These are phyloP conservation scores for Buxus sempervirens DNA, from an alignment of 164 flowering plant species.

Conservation along the genomic window DNA sequence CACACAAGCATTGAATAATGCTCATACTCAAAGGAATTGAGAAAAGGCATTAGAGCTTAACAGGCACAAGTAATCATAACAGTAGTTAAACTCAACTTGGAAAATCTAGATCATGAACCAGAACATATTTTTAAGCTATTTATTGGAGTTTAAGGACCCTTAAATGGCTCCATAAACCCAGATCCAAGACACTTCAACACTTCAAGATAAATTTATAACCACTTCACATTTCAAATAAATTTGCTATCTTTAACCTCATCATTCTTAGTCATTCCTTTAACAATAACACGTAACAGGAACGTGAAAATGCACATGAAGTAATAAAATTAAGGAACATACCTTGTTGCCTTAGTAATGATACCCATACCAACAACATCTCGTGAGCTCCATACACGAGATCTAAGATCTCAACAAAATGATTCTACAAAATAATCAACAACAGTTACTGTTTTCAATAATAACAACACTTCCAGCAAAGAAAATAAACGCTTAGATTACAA, in stretches of 20 bases:
- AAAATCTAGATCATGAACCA: too few relatives aligned
- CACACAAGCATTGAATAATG: not conserved
- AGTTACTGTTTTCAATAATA: not conserved
- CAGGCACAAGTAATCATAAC: too few relatives aligned
- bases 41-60: not conserved
- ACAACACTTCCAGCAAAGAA: too few relatives aligned
- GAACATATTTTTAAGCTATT: too few relatives aligned
- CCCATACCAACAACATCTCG: conserved; percentile 48
- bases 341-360: conserved; percentile 62
- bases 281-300: not conserved
- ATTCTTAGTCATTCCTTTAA: too few relatives aligned
- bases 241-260: not conserved
- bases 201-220: not conserved
- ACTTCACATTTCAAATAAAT: not conserved
- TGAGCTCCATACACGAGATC: conserved; percentile 60
- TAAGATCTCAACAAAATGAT: conserved; percentile 65
- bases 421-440: conserved; percentile 39
- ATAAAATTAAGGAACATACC: conserved; percentile 31
- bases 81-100: too few relatives aligned
- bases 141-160: too few relatives aligned
- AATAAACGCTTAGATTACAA: not conserved
- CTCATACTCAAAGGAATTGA: not conserved
- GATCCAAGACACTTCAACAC: not conserved
- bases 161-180: not conserved
- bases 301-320: not conserved